phyloP scores from a whole-genome alignment of 2,329 filamentous ascomycete species.

The Rhinocladiella mackenziei region DNA sequence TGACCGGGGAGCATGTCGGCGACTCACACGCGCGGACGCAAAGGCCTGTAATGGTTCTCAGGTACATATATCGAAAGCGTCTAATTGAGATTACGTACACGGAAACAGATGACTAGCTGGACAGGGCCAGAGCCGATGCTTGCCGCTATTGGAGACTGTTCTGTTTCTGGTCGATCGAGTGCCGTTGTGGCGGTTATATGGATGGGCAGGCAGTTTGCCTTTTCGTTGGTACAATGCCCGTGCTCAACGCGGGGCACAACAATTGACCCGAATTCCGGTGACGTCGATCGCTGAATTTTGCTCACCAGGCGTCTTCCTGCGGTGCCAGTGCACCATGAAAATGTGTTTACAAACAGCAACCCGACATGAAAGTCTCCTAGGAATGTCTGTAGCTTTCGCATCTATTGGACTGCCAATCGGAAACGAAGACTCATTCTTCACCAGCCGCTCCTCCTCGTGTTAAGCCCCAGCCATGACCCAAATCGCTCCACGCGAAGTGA shows the following conservation, averaged over 20 bases:
- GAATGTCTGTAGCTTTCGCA: not conserved
- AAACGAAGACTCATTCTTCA: too few species aligned
- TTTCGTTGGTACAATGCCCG: too few species aligned
- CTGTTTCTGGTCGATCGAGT: too few species aligned
- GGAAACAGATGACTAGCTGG: constrained; percentile 17
- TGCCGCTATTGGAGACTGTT: too few species aligned
- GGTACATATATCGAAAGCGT: constrained; percentile 14
- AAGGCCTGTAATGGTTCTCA: constrained; percentile 1
- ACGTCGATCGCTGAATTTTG: constrained; percentile 14
- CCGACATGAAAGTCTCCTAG: not conserved
- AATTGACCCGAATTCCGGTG: not conserved
- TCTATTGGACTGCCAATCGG: too few species aligned
- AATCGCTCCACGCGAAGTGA: constrained; percentile 29
- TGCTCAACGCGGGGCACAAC: not conserved
- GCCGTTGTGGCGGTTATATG: too few species aligned
- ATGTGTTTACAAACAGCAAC: too few species aligned
- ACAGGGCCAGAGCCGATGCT: not conserved
- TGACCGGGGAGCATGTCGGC: constrained; percentile 1
- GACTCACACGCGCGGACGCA: constrained; percentile 16
- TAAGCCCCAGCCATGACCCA: constrained; percentile 17
- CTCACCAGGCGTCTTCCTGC: not conserved
- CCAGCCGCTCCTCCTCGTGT: not conserved
- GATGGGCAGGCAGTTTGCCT: too few species aligned
- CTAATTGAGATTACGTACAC: constrained; percentile 20
- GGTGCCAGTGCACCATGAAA: not conserved